Evolutionary conservation across 2,329 filamentous ascomycete genomes (phyloP), one percentile per base, ranked within the genome.

Genomic region (Xylariaceae sp.): DNA sequence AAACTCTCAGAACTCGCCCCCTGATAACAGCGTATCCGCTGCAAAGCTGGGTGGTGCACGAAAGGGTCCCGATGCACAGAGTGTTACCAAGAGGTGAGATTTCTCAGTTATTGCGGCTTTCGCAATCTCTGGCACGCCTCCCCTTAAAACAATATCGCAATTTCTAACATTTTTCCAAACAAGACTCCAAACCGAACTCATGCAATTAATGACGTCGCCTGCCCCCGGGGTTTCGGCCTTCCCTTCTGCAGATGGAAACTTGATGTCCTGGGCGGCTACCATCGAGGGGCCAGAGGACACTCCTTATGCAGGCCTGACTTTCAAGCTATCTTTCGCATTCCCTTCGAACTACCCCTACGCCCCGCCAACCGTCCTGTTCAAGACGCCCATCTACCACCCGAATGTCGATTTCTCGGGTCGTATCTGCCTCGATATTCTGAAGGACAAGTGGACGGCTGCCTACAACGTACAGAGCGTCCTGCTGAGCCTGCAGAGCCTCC

Each of bases 391-490:
- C 67, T 98, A 97, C 73, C 92, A 98, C 65, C 92, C 92, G 38
- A 98, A 98, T 56, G 87, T 98, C 54, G 92, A 98, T 68, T 96
- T 98, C 69, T 89, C 85, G 3, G 92, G 92, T 28, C 79, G 92
- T 40, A 98, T 98, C 65, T 98, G 92, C 64, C 74, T 98, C 45
- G 94, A 98, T 59, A 98, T 98, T 52, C 74, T 98, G 50, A 97
- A 96, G 74, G 92, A 97, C 65, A 96, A 96, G 70, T 98, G 92
- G 92, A 95, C 88, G 43, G 88, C 92, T 13, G 89, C 94, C 30
- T 94, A 96, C 74, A 97, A 97, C 59, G 88, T 94, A 46, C 87
- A 94, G 64, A 94, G 85, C 32, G 87, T 98, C 32, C 71, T 98
- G 39, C 65, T 98, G 56, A 97, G 90, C 54, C 67, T 98, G 65